A percentile compares a stretch with the other conserved stretches of the same genome.
These are phyloP conservation scores for Mycena filopes DNA, from an alignment of 768 basidiomycete genomes.

Conservation along the genomic window DNA sequence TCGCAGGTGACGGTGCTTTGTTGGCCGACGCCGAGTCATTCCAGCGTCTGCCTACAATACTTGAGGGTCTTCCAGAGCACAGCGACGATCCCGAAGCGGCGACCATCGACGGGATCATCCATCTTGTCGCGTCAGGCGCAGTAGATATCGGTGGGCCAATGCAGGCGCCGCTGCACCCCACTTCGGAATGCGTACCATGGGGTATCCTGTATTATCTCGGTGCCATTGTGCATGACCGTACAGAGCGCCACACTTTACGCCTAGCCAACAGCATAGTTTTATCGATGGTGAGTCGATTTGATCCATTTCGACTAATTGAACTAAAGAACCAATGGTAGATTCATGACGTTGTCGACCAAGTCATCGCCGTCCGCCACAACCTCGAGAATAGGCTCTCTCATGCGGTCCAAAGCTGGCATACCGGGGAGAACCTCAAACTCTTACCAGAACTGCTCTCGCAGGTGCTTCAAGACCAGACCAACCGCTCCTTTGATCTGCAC, in stretches of 20 bases:
- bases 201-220: slow-evolving; percentile 3
- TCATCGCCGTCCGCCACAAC: background rate
- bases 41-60: background rate
- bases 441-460: background rate
- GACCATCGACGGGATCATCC: slow-evolving; percentile 1
- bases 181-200: background rate
- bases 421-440: background rate
- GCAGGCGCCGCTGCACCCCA: background rate
- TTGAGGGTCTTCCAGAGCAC: background rate
- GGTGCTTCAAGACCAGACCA: slow-evolving; percentile 5
- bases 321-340: background rate
- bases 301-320: background rate
- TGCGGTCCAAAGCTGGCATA: background rate
- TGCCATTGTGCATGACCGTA: background rate
- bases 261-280: slow-evolving; percentile 4
- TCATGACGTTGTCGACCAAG: background rate
- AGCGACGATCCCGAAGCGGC: background rate
- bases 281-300: slow-evolving; percentile 1
- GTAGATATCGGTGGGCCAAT: background rate
- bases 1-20: background rate
- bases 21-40: background rate
- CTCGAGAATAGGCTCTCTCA: background rate
- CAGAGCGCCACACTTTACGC: background rate
- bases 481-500: background rate
- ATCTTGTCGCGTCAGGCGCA: slow-evolving; percentile 4